Evolutionary conservation across 2,329 filamentous ascomycete species (phyloP), one percentile per base, ranked within the genome.

Genomic region (Trichophyton benhamiae): DNA sequence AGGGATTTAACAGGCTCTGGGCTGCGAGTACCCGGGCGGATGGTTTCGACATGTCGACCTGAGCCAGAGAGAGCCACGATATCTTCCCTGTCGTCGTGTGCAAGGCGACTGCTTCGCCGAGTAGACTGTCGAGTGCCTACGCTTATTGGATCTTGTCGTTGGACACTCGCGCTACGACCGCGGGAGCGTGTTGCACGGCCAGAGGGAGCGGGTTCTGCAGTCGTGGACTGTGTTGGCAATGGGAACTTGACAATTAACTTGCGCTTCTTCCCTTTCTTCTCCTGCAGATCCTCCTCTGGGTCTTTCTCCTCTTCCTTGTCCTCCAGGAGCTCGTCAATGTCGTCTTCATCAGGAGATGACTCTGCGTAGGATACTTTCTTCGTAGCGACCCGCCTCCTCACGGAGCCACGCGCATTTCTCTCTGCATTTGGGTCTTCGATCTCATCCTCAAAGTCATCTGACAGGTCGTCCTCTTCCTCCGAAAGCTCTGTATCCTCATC

Each of bases 61-160:
- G 82, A 84, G 64, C 82, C 80, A 2, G 82, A 81, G 52, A 86
- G 72, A 15, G 80, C 81, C 53, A 83, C 73, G 13, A 85, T 77
- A 38, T 81, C 78, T 41, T 81, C 79, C 27, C 81, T 78, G 3
- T 80, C 75, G 65, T 83, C 81, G 64, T 83, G 81, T 25, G 79
- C 83, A 17, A 83, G 76, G 53, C 84, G 82, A 68, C 81, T 84
- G 65, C 79, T 84, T 64, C 82, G 78, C 65, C 83, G 68, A 65
- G 63, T 75, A 67, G 64, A 63, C 59, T 67, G 62, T 61, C 68
- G 62, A 57, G 64, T 38, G 36, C 33, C 62, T 46, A 63, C 38
- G 36, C 33, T 63, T 36, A 44, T 53, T 1, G 52, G 49, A 8
- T 65, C 60, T 25, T 30, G 20, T 5, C 63, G 57, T 44, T 63